Conservation (phyloP, 176 grass and related monocot species). For the Themeda triandra region DNA sequence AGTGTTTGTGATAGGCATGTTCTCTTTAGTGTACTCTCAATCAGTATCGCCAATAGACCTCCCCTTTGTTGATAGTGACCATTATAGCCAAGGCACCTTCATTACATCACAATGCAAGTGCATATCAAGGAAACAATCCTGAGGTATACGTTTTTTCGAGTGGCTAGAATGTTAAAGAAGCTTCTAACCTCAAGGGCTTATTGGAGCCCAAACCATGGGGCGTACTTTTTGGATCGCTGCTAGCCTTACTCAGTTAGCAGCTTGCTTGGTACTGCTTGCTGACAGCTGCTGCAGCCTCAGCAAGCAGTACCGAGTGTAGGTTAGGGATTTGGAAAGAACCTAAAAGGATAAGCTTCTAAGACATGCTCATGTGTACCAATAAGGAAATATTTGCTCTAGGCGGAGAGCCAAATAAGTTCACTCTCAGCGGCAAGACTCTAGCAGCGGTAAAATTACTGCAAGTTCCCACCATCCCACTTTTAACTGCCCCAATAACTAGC, state of each 20-base stretch:
- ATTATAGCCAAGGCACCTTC: neutral
- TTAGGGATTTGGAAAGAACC: neutral
- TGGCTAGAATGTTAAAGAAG: neutral
- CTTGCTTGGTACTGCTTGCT: no score
- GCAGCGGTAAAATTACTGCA: neutral
- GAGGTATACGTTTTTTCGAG: neutral
- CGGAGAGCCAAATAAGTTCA: neutral
- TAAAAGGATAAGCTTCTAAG: neutral
- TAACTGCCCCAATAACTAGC: neutral
- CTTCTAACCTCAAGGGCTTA: neutral
- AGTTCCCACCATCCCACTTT: constrained; percentile 1
- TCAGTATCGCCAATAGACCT: neutral
- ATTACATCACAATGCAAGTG: neutral
- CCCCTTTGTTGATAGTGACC: neutral
- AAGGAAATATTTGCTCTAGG: neutral
- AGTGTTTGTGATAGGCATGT: neutral
- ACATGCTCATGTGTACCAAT: neutral
- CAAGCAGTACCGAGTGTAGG: no score
- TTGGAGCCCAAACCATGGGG: neutral
- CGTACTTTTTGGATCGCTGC: neutral
- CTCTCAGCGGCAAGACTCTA: neutral
- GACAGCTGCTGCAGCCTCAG: no score
- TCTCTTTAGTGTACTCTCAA: neutral
- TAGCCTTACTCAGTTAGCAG: neutral
- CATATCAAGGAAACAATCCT: neutral